Evolutionary conservation across 352 stramenopile genomes (phyloP).

Genomic region (Phytophthora fragariaefolia): DNA sequence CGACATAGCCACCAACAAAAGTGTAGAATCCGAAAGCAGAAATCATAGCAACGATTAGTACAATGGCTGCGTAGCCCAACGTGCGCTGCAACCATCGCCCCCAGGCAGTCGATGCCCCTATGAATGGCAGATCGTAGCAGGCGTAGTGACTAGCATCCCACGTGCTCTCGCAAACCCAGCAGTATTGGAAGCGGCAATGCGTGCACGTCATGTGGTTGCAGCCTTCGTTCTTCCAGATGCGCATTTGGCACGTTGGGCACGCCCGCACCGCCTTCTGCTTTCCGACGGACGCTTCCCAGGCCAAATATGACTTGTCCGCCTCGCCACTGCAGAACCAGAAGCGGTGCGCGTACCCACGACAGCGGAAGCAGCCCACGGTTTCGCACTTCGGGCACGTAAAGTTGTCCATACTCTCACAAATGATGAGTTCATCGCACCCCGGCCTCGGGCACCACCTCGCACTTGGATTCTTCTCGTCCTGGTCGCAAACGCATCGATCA

Average conservation of each 20-base stretch:
- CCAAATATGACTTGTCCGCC: constrained; percentile 61
- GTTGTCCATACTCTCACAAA: constrained; percentile 52
- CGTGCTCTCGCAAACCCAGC: constrained; percentile 65
- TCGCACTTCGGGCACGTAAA: constrained; percentile 74
- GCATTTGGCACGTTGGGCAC: constrained; percentile 69
- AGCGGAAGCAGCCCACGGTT: constrained; percentile 66
- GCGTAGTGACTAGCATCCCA: constrained; percentile 75
- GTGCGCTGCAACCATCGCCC: constrained; percentile 47
- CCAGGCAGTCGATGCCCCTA: constrained; percentile 39
- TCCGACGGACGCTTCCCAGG: constrained; percentile 69
- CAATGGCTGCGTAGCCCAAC: constrained; percentile 54
- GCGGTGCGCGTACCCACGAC: constrained; percentile 55
- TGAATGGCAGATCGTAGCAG: constrained; percentile 70
- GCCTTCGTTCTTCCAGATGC: constrained; percentile 82
- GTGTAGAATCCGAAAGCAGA: constrained; percentile 60
- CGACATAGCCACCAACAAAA: constrained; percentile 59
- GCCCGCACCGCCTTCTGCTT: constrained; percentile 54
- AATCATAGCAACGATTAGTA: constrained; percentile 60
- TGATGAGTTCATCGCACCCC: constrained; percentile 69
- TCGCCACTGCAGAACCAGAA: constrained; percentile 63
- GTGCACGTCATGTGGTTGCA: constrained; percentile 80
- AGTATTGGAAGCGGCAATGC: constrained; percentile 70
- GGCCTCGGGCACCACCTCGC: constrained; percentile 68
- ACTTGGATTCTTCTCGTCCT: constrained; percentile 82
- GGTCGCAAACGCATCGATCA: too few relatives aligned